Evolutionary conservation across 2,329 filamentous ascomycete genomes (phyloP), one percentile per base, ranked within the genome.

Genomic region (Cladosporium sp.): DNA sequence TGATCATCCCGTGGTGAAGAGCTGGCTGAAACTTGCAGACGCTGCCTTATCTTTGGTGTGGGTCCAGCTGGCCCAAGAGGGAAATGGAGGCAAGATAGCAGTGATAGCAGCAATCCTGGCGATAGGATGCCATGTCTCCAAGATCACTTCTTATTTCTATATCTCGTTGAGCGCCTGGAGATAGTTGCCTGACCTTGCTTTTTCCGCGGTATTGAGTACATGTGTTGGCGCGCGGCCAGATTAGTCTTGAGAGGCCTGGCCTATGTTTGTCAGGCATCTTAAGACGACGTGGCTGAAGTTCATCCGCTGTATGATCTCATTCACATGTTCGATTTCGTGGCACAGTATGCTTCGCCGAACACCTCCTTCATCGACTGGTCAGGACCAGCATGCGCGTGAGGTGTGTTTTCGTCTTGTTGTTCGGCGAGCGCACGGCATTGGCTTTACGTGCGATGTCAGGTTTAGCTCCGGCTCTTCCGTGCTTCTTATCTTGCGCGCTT

Each of bases 1-100:
- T 21, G n/a, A 46, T 46, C 39, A 13, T 46, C 39, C 3, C 39
- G 39, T 46, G 39, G 39, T 46, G 39, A 21, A 46, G 39, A 46
- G n/a, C 13, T 46, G 54, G 39, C 39, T 60, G 58, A 48, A 30
- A 60, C 43, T 61, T 46, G 59, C 59, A 56, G 60, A 39, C 32
- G 32, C 49, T 54, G 32, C 25, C 60, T 63, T 63, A 63, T 63
- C 60, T 63, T 46, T 63, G 34, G 21, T 63, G 60, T 63, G 60
- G 60, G 60, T 63, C 60, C 32, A 36, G 59, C 30, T 46, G 25
- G 28, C 46, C 59, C 14, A 63, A 56, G 16, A 63, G 25, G 60
- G 48, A 23, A 61, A 54, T 56, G 2, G 21, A 16, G 8, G 30
- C 48, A 25, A 57, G 59, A 62, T 56, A 63, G 59, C 32, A 63